Conservation (phyloP, 2,329 filamentous ascomycete species). For the Elsinoe arachidis region DNA sequence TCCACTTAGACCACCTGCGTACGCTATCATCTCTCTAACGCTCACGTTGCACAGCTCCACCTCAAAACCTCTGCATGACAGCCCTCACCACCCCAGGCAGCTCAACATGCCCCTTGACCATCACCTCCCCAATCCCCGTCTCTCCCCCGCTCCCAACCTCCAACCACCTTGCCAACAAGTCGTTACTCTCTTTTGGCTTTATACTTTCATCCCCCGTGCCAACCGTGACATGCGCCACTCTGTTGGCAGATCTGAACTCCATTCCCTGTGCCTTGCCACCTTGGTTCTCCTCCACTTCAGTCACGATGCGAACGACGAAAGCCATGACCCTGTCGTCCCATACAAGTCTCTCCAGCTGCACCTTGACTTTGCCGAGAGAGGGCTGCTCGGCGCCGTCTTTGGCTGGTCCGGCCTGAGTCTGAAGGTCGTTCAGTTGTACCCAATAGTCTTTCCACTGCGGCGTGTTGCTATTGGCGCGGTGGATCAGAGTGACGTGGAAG, state of each 20-base stretch:
- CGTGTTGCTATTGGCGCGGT: constrained; percentile 51
- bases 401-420: constrained; percentile 29
- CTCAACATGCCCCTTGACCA: constrained; percentile 46
- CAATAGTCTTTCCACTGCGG: constrained; percentile 61
- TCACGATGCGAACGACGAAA: constrained; percentile 65
- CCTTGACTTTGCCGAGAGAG: constrained; percentile 55
- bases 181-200: constrained; percentile 93
- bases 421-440: constrained; percentile 59
- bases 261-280: constrained; percentile 41
- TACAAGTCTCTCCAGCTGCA: constrained; percentile 59
- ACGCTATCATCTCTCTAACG: not conserved
- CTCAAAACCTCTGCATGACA: constrained; percentile 30
- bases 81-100: constrained; percentile 48
- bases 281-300: constrained; percentile 38
- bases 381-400: constrained; percentile 34
- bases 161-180: constrained; percentile 68
- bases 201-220: constrained; percentile 66
- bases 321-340: constrained; percentile 87
- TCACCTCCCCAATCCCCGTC: constrained; percentile 47
- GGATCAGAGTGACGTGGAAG: constrained; percentile 93
- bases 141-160: constrained; percentile 44
- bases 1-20: not conserved
- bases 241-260: constrained; percentile 58
- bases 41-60: not conserved
- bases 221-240: constrained; percentile 77